Evolutionary conservation across 2,329 filamentous ascomycete genomes (phyloP).

Genomic region (Neonectria neomacrospora): DNA sequence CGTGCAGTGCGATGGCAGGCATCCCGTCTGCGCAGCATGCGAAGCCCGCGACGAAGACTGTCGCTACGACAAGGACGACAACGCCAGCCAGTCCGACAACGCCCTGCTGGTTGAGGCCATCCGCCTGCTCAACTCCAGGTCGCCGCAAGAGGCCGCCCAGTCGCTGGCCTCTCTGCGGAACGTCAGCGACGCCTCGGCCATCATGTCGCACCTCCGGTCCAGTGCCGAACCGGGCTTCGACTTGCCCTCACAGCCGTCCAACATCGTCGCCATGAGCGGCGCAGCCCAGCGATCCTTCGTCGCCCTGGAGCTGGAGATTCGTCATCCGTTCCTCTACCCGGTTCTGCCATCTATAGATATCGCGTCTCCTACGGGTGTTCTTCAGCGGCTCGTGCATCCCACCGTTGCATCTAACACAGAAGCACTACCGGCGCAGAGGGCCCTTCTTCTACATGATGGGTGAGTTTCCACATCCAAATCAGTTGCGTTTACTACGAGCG

Average conservation of each 20-base stretch:
- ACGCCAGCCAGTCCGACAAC: background rate
- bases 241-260: background rate
- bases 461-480: background rate
- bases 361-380: background rate
- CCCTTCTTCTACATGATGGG: background rate
- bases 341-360: background rate
- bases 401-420: background rate
- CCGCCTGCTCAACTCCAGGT: background rate
- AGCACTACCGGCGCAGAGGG: background rate
- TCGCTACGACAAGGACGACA: constrained; percentile 1
- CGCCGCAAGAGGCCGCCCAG: background rate
- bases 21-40: constrained; percentile 1
- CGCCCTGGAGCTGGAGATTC: constrained; percentile 2
- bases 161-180: background rate
- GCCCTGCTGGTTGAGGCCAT: background rate
- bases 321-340: constrained; percentile 5
- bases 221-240: too few relatives aligned
- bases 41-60: background rate
- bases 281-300: background rate
- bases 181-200: background rate
- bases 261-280: background rate
- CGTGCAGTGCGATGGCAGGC: background rate
- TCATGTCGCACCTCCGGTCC: background rate
- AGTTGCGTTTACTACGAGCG: too few relatives aligned
- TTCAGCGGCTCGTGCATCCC: constrained; percentile 1